Evolutionary conservation across 306 rosid genomes (phyloP).

Genomic region (Sophora flavescens): DNA sequence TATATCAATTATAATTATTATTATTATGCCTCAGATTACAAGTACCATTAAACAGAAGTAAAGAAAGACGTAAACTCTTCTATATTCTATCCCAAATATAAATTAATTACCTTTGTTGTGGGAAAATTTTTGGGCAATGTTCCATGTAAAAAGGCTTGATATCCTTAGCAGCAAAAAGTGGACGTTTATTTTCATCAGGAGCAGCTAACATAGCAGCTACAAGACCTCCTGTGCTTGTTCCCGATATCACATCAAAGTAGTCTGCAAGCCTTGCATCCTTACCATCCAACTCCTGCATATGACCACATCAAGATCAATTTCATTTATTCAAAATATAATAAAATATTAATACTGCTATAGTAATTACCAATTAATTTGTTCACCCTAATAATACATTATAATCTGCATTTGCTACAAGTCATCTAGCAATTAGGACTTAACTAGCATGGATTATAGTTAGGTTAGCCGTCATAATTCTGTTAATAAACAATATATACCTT

Average conservation of each 20-base stretch:
- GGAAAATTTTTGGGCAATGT: constrained; percentile 66
- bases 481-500: too few relatives aligned
- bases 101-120: constrained; percentile 39
- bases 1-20: background rate
- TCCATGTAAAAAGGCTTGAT: constrained; percentile 63
- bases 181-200: constrained; percentile 62
- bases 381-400: background rate
- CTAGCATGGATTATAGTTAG: too few relatives aligned
- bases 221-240: constrained; percentile 82
- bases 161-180: constrained; percentile 70
- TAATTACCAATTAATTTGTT: too few relatives aligned
- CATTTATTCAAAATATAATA: too few relatives aligned
- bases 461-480: too few relatives aligned
- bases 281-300: constrained; percentile 69
- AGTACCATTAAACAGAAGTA: background rate
- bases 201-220: constrained; percentile 72
- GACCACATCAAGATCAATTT: too few relatives aligned
- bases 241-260: constrained; percentile 75
- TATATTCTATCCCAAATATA: background rate
- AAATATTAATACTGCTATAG: too few relatives aligned
- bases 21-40: background rate
- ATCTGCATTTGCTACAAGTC: too few relatives aligned
- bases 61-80: background rate
- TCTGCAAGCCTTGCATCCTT: constrained; percentile 76
- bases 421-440: too few relatives aligned